Evolutionary conservation across 2,329 filamentous ascomycete genomes (phyloP), one percentile per base, ranked within the genome.

Genomic region (Fusarium stilboides): DNA sequence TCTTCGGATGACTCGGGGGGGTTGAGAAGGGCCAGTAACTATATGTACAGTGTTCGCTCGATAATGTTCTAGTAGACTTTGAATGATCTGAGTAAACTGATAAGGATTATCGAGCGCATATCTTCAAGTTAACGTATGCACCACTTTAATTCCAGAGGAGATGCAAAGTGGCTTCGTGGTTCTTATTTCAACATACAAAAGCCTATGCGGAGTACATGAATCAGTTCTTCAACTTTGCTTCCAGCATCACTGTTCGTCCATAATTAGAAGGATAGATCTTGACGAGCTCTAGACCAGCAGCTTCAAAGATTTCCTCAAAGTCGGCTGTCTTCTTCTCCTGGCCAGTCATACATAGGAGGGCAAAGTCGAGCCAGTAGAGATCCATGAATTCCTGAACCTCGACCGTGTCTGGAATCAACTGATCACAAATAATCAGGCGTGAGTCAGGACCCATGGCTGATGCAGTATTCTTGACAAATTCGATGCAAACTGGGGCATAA

Each of bases 361-460:
- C 71, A 31, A 78, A 66, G 47, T 79, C 77, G 5, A 77, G 71
- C 77, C 78, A 79, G 55, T 77, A 78, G 1, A 77, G 58, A 20
- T 75, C 73, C 54, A 63, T 66, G 24, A 73, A 64, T 19, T 71
- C 72, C 13, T 70, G 68, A 13, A 70, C 66, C 8, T 75, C 66
- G 2, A 77, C 77, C 50, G 60, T 71, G 13, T 78, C 76, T 1
- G 78, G 79, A 19, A 80, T 66, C 12, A 81, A 45, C 63, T 77
- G 76, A 44, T 81, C 78, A 52, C 77, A 79, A 22, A 81, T 68
- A 15, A 80, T 69, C 3, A 79, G 67, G 2, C 77, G 75, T 3
- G 78, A 78, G 43, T 76, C 75, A 0, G 75, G 75, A 0, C 74
- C 77, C 77, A 78, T 78, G 6, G 75, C 72, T 4, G 66, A 70